These are phyloP conservation scores for Inonotus hispidus DNA, from an alignment of 1,284 basidiomycete species.

Conservation along the genomic window DNA sequence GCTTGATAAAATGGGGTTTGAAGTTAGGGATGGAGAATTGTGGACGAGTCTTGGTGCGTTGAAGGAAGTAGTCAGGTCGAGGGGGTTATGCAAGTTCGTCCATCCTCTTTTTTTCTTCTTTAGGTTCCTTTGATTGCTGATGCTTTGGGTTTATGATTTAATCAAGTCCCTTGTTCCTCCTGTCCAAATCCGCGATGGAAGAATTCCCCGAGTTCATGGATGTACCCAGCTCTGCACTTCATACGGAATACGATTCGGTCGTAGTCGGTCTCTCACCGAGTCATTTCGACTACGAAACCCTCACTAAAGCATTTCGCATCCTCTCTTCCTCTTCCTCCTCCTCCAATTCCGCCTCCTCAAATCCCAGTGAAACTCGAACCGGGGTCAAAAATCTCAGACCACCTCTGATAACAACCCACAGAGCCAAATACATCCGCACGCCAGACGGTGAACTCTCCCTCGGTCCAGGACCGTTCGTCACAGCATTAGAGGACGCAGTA, in stretches of 20 bases:
- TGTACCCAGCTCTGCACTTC: slow-evolving; percentile 16
- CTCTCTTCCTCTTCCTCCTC: slow-evolving; percentile 32
- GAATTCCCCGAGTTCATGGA: slow-evolving; percentile 39
- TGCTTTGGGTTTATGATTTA: too few relatives aligned
- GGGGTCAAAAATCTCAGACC: slow-evolving; percentile 10
- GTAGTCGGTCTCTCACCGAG: slow-evolving; percentile 61
- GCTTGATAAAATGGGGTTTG: slow-evolving; percentile 47
- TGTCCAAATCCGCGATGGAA: slow-evolving; percentile 51
- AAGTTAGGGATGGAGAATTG: slow-evolving; percentile 39
- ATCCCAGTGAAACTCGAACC: slow-evolving; percentile 22
- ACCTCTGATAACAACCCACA: slow-evolving; percentile 53
- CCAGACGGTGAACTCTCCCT: slow-evolving; percentile 49
- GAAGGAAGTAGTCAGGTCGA: slow-evolving; percentile 38
- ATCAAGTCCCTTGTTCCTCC: slow-evolving; percentile 55
- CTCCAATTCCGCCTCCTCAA: too few relatives aligned
- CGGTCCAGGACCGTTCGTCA: slow-evolving; percentile 66
- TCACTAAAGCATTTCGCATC: slow-evolving; percentile 66
- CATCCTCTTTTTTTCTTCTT: neutral
- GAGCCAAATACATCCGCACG: slow-evolving; percentile 41
- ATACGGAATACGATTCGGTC: slow-evolving; percentile 48
- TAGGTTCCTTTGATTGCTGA: too few relatives aligned
- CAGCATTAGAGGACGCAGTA: slow-evolving; percentile 53
- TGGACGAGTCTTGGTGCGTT: slow-evolving; percentile 63
- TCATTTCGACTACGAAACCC: slow-evolving; percentile 46
- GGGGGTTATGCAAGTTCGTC: slow-evolving; percentile 39